These are phyloP conservation scores for Pterulicium gracile DNA, from an alignment of 1,284 basidiomycete genomes.

Conservation along the genomic window DNA sequence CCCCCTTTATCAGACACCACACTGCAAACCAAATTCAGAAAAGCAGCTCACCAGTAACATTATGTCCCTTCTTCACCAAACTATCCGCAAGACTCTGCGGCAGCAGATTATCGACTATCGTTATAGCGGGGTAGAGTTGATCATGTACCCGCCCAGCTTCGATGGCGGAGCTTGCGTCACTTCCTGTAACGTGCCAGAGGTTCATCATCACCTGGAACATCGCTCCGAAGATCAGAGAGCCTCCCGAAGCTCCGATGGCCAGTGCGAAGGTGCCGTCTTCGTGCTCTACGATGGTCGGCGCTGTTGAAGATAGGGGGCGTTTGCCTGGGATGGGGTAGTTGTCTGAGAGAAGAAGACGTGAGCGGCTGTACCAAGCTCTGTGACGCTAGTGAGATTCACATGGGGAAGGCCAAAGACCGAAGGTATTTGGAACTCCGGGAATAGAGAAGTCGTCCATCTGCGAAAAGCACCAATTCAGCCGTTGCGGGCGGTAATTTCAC, in stretches of 20 bases:
- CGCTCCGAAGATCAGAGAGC: conserved; percentile 75
- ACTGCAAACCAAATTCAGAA: too few species aligned
- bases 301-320: conserved; percentile 78
- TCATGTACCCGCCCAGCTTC: conserved; percentile 88
- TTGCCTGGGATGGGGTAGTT: conserved; percentile 86
- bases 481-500: background rate
- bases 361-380: conserved; percentile 3
- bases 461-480: conserved; percentile 1
- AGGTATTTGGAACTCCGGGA: conserved; percentile 71
- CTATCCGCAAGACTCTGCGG: conserved; percentile 41
- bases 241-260: conserved; percentile 79
- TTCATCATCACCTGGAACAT: conserved; percentile 80
- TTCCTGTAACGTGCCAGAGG: conserved; percentile 46
- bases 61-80: conserved; percentile 59
- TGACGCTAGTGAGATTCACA: conserved; percentile 33
- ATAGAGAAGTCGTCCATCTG: conserved; percentile 85
- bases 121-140: conserved; percentile 66
- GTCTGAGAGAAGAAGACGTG: conserved; percentile 28
- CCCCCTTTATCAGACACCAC: too few species aligned
- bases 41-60: conserved; percentile 54
- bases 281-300: conserved; percentile 73
- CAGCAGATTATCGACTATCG: conserved; percentile 59
- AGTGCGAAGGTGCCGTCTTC: conserved; percentile 60
- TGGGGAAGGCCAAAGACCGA: conserved; percentile 79
- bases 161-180: conserved; percentile 72